Percentiles rank a stretch among this genome's conserved stretches.
Evolutionary conservation across 192 early-diverging fungal genomes (phyloP).

Genomic region (Backusella tuberculispora): DNA sequence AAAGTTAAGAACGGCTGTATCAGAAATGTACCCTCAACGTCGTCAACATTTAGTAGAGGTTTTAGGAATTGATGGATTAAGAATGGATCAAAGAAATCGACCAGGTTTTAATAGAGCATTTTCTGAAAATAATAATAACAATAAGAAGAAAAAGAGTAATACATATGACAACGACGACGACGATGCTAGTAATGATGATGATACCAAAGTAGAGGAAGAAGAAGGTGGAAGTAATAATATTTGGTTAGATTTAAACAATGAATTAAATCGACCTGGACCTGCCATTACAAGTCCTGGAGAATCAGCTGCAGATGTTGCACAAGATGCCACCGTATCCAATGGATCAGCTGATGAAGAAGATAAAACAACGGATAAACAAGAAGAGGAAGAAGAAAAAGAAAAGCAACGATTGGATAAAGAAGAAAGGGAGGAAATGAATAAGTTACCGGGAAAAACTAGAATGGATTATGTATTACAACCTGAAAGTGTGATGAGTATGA

Average conservation of each 20-base stretch:
- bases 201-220: background rate
- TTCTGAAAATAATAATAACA: background rate
- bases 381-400: background rate
- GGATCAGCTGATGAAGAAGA: constrained; percentile 8
- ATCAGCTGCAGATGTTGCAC: constrained; percentile 20
- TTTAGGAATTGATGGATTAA: constrained; percentile 34
- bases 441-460: constrained; percentile 32
- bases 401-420: background rate
- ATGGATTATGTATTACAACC: constrained; percentile 56
- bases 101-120: background rate
- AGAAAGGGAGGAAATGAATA: constrained; percentile 17
- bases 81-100: background rate
- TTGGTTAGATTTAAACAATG: constrained; percentile 36
- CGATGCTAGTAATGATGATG: too few species aligned
- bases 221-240: constrained; percentile 15
- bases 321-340: constrained; percentile 30
- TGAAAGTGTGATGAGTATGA: constrained; percentile 56
- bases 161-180: background rate
- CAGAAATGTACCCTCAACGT: background rate
- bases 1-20: background rate
- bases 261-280: constrained; percentile 36
- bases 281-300: constrained; percentile 31
- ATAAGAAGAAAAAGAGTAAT: background rate
- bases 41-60: constrained; percentile 43
- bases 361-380: constrained; percentile 9